Conservation (phyloP, 208 protist species). For the Trypanosoma melophagium region DNA sequence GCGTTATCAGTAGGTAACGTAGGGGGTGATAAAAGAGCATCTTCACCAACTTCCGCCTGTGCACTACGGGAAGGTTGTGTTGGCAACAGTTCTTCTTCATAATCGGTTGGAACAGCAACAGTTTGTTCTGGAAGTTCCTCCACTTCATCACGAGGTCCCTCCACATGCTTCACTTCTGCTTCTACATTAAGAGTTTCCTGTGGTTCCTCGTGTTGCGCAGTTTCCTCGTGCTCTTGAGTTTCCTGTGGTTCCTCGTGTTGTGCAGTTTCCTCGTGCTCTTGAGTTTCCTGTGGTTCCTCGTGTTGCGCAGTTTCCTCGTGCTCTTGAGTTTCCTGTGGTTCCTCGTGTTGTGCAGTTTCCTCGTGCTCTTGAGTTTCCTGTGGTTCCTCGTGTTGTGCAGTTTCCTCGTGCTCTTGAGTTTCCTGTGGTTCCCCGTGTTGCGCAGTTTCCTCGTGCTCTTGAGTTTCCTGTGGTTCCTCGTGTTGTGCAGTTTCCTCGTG, state of each 20-base stretch:
- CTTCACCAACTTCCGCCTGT: conserved; percentile 16
- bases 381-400: background rate
- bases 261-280: background rate
- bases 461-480: background rate
- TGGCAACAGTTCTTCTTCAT: conserved; percentile 11
- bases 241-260: background rate
- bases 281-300: background rate
- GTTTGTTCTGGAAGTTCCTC: conserved; percentile 17
- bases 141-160: conserved; percentile 1
- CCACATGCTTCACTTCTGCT: conserved; percentile 23
- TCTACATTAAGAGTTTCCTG: conserved; percentile 26
- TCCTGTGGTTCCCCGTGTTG: background rate
- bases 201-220: conserved; percentile 1
- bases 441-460: background rate
- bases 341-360: background rate
- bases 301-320: conserved; percentile 3
- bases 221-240: background rate
- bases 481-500: conserved; percentile 2
- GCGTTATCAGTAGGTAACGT: background rate
- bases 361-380: conserved; percentile 5
- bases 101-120: background rate
- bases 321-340: too few relatives aligned
- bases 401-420: conserved; percentile 1
- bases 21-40: background rate
- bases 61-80: conserved; percentile 20